Percentiles rank a stretch among this genome's conserved stretches.
These are phyloP conservation scores for Hylodesmum podocarpum DNA, from an alignment of 306 rosid genomes.

Conservation along the genomic window DNA sequence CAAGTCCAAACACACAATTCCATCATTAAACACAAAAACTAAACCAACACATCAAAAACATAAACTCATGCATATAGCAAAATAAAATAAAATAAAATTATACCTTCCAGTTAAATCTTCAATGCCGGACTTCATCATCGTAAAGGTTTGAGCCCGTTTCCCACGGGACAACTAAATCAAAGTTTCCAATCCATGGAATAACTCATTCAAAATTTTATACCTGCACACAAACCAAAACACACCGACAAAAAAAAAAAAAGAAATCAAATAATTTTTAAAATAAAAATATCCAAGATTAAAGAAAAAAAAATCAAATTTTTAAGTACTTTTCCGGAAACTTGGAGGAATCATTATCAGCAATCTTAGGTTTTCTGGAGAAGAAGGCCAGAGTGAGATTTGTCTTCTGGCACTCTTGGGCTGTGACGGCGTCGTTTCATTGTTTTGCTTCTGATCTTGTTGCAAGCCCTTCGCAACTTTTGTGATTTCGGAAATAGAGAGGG, in stretches of 20 bases:
- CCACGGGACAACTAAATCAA: slow-evolving; percentile 52
- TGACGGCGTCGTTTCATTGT: slow-evolving; percentile 15
- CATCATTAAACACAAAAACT: not conserved
- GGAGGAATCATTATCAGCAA: not conserved
- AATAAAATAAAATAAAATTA: not conserved
- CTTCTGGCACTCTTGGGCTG: slow-evolving; percentile 40
- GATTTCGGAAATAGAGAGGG: slow-evolving; percentile 45
- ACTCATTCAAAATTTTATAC: slow-evolving; percentile 49
- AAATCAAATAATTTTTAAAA: not conserved
- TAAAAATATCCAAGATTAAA: not conserved
- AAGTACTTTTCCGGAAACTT: slow-evolving; percentile 61
- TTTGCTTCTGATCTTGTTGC: slow-evolving; percentile 26
- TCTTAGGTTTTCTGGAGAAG: slow-evolving; percentile 27
- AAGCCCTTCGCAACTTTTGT: slow-evolving; percentile 44
- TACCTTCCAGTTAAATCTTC: slow-evolving; percentile 76
- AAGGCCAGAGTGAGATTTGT: slow-evolving; percentile 28
- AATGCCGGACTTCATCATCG: slow-evolving; percentile 44
- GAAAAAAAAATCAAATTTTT: not conserved
- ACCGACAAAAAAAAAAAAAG: too few relatives aligned
- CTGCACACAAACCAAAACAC: slow-evolving; percentile 36
- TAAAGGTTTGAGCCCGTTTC: slow-evolving; percentile 47
- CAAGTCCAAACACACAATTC: not conserved
- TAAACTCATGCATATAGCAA: not conserved
- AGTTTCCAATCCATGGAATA: slow-evolving; percentile 59
- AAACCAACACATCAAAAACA: not conserved